phyloP scores from a whole-genome alignment of 768 basidiomycete genomes.

The Agaricus blazei region DNA sequence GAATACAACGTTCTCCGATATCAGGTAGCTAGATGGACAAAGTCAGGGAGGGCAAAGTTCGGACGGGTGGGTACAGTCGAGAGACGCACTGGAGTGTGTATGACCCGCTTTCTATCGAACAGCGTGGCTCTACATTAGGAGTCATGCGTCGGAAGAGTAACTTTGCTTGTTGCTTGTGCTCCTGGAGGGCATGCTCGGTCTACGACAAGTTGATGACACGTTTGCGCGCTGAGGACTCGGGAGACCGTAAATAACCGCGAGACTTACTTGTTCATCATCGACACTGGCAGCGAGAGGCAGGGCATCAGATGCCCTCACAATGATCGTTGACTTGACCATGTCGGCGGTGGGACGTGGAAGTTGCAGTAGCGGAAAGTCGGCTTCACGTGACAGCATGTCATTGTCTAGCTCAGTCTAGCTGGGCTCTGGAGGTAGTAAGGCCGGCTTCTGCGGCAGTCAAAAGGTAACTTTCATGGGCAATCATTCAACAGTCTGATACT shows the following conservation, averaged over 20 bases:
- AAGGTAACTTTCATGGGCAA: too few species aligned
- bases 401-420: too few species aligned
- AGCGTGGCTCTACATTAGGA: slow-evolving; percentile 90
- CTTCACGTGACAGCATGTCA: not conserved
- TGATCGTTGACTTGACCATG: slow-evolving; percentile 87
- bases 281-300: slow-evolving; percentile 93
- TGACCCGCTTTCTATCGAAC: slow-evolving; percentile 93
- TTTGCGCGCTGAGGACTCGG: slow-evolving; percentile 16
- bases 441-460: too few species aligned
- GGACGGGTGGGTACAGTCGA: not conserved
- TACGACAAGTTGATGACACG: slow-evolving; percentile 31
- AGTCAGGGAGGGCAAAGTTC: not conserved
- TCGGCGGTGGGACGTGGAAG: slow-evolving; percentile 15
- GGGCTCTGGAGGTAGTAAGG: too few species aligned
- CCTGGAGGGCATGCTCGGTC: slow-evolving; percentile 92
- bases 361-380: slow-evolving; percentile 1
- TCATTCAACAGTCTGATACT: too few species aligned
- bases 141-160: slow-evolving; percentile 93
- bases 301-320: slow-evolving; percentile 81
- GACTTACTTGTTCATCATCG: slow-evolving; percentile 88
- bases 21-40: slow-evolving; percentile 72
- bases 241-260: not conserved
- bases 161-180: slow-evolving; percentile 98
- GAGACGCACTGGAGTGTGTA: slow-evolving; percentile 88
- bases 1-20: slow-evolving; percentile 90